These are phyloP conservation scores for Cercospora sp. DNA, from an alignment of 2,329 filamentous ascomycete genomes.

Conservation along the genomic window DNA sequence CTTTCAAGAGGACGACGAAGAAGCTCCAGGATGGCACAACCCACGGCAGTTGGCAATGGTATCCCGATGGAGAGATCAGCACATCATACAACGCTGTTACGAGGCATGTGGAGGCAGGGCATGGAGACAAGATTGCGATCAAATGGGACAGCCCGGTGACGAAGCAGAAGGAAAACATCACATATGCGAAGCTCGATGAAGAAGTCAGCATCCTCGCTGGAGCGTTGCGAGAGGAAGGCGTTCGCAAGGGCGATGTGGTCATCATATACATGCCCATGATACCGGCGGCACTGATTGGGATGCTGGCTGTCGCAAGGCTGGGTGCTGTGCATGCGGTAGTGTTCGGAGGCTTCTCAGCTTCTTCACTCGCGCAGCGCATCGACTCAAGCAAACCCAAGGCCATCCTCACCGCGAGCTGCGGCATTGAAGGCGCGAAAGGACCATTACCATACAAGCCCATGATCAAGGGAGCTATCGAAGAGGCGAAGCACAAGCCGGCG, in stretches of 20 bases:
- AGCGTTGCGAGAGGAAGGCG: constrained; percentile 77
- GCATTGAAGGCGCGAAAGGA: constrained; percentile 82
- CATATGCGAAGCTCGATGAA: constrained; percentile 71
- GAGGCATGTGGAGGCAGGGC: constrained; percentile 78
- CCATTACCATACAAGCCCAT: constrained; percentile 75
- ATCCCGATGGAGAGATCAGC: constrained; percentile 81
- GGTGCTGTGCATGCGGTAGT: constrained; percentile 90
- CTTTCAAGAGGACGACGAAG: constrained; percentile 63
- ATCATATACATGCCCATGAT: constrained; percentile 98
- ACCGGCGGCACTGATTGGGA: constrained; percentile 80
- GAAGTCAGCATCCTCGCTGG: constrained; percentile 83
- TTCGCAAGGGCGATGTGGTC: constrained; percentile 81
- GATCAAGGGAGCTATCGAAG: constrained; percentile 69
- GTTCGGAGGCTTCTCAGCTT: constrained; percentile 85
- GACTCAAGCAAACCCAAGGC: constrained; percentile 74
- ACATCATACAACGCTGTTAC: constrained; percentile 85
- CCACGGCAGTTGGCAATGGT: constrained; percentile 86
- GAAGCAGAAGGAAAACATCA: constrained; percentile 67
- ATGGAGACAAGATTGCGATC: constrained; percentile 72
- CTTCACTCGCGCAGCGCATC: constrained; percentile 82
- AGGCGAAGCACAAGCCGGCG: constrained; percentile 69
- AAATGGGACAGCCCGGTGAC: constrained; percentile 88
- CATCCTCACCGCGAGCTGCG: constrained; percentile 86
- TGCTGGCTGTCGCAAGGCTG: constrained; percentile 76
- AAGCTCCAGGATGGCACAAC: constrained; percentile 61